Evolutionary conservation across 768 basidiomycete species (phyloP).

Genomic region (Tricholoma matsutake): DNA sequence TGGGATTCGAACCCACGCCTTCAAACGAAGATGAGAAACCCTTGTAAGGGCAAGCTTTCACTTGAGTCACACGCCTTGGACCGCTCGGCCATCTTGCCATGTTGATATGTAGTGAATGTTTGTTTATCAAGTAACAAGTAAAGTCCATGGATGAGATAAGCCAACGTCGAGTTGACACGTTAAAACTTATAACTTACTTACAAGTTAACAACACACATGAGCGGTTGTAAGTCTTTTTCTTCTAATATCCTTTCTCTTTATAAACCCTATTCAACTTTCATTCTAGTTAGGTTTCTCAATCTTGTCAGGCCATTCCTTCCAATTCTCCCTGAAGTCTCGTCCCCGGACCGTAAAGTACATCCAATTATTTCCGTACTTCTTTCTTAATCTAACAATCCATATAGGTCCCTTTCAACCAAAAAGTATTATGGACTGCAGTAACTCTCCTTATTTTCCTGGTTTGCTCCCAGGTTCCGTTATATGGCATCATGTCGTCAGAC

Average conservation of each 20-base stretch:
- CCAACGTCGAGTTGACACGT: conserved; percentile 34
- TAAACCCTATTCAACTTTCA: no score
- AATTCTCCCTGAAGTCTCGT: conserved; percentile 94
- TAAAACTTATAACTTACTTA: no score
- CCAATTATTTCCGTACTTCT: no score
- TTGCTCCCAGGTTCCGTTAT: conserved; percentile 98
- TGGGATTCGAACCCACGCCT: conserved; percentile 23
- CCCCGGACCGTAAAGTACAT: conserved; percentile 91
- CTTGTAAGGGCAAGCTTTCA: conserved; percentile 16
- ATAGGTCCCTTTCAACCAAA: conserved; percentile 99
- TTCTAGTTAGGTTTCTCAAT: conserved; percentile 90
- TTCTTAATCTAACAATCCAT: no score
- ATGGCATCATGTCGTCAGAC: conserved; percentile 99
- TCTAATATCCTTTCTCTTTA: not conserved
- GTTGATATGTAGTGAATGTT: not conserved
- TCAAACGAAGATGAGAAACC: conserved; percentile 27
- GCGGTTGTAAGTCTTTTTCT: conserved; percentile 61
- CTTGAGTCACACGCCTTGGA: conserved; percentile 15
- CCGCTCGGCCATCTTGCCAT: conserved; percentile 16
- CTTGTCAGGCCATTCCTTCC: conserved; percentile 98
- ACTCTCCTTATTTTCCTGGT: conserved; percentile 99
- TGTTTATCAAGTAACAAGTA: not conserved
- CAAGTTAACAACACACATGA: no score
- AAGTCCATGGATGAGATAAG: conserved; percentile 26
- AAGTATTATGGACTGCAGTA: conserved; percentile 97